Conservation (phyloP, 441 rosid genomes). For the Erodium trifolium region DNA sequence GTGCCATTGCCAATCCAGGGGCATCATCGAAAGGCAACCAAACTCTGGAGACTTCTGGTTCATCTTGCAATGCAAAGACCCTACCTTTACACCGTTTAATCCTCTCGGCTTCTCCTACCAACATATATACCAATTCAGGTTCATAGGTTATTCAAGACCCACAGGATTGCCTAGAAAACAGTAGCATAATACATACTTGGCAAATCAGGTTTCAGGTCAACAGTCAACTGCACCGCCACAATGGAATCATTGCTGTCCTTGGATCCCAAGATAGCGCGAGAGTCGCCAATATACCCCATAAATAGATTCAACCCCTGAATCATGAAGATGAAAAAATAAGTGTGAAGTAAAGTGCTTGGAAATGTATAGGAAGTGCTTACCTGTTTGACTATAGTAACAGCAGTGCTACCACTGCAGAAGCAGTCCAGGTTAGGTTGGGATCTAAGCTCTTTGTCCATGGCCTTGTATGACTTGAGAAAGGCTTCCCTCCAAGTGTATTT, state of each 20-base stretch:
- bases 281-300: slow-evolving; percentile 92
- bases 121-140: slow-evolving; percentile 12
- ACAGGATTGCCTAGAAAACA: not conserved
- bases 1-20: slow-evolving; percentile 98
- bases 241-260: slow-evolving; percentile 60
- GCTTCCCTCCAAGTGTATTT: slow-evolving; percentile 75
- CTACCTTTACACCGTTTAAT: slow-evolving; percentile 87
- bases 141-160: not conserved
- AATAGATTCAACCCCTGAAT: slow-evolving; percentile 66
- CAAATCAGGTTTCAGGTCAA: slow-evolving; percentile 91
- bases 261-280: slow-evolving; percentile 90
- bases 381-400: slow-evolving; percentile 82
- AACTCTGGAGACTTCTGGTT: slow-evolving; percentile 93
- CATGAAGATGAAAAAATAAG: slow-evolving; percentile 17
- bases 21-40: slow-evolving; percentile 99
- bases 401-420: slow-evolving; percentile 98
- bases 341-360: not conserved
- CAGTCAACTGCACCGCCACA: slow-evolving; percentile 81
- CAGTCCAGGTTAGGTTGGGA: slow-evolving; percentile 84
- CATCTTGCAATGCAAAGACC: slow-evolving; percentile 94
- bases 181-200: slow-evolving; percentile 48
- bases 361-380: slow-evolving; percentile 22
- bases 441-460: slow-evolving; percentile 88
- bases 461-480: slow-evolving; percentile 73
- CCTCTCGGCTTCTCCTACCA: slow-evolving; percentile 89